Conservation (phyloP, 2,329 filamentous ascomycete species). For the Penicillium glabrum region DNA sequence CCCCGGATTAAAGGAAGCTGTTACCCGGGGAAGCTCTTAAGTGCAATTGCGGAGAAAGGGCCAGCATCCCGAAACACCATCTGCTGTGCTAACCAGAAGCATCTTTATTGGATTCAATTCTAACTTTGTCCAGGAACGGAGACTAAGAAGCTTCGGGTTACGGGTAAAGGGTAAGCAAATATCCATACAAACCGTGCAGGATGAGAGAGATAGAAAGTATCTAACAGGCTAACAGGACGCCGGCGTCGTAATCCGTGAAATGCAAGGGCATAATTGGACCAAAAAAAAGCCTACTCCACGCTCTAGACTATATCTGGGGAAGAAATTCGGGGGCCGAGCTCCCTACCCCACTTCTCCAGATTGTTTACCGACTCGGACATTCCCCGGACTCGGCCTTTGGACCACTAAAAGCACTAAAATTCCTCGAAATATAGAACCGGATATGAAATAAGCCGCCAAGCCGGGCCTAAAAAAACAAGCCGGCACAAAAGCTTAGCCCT, state of each 20-base stretch:
- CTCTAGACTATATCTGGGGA: background rate
- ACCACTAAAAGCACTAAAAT: no score
- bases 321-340: background rate
- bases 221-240: background rate
- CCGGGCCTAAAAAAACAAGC: background rate
- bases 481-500: constrained; percentile 1
- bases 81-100: background rate
- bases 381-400: background rate
- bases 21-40: background rate
- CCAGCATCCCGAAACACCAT: background rate
- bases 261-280: background rate
- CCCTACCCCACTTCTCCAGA: background rate
- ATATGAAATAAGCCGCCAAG: constrained; percentile 1
- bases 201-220: background rate
- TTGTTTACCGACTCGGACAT: background rate
- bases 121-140: background rate
- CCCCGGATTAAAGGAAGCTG: background rate
- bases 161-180: background rate
- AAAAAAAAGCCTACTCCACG: background rate
- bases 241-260: background rate
- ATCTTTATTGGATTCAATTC: background rate
- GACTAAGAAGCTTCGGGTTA: background rate
- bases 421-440: background rate
- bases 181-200: background rate
- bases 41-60: background rate